phyloP scores from a whole-genome alignment of 495 filamentous ascomycete genomes.

The Tuber melanosporum region DNA sequence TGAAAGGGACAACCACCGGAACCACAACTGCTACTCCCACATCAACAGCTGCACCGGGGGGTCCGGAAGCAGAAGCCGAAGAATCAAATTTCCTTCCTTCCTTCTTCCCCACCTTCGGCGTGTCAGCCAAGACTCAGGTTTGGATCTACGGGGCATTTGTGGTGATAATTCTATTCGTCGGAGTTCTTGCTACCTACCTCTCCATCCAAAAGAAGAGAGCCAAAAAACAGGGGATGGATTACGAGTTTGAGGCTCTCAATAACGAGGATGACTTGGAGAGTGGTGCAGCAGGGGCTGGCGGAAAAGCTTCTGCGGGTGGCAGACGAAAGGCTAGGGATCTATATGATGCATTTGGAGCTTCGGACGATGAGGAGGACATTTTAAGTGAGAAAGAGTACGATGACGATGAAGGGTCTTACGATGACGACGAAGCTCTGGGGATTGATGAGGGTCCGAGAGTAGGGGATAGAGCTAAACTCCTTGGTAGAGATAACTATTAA shows the following conservation, averaged over 20 bases:
- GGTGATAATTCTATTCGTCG: constrained; percentile 79
- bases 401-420: constrained; percentile 30
- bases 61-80: constrained; percentile 18
- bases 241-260: constrained; percentile 89
- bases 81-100: constrained; percentile 66
- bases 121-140: constrained; percentile 77
- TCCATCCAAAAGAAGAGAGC: constrained; percentile 66
- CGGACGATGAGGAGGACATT: constrained; percentile 62
- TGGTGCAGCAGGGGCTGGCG: constrained; percentile 13
- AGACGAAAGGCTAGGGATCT: constrained; percentile 69
- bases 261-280: constrained; percentile 69
- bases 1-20: not conserved
- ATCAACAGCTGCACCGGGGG: not conserved
- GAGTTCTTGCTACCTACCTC: constrained; percentile 70
- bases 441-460: constrained; percentile 36
- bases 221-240: constrained; percentile 72
- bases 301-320: constrained; percentile 34
- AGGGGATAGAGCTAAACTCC: constrained; percentile 35
- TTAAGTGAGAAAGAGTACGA: constrained; percentile 52
- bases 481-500: constrained; percentile 28
- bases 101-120: constrained; percentile 92
- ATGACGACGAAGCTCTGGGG: constrained; percentile 37
- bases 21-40: not conserved
- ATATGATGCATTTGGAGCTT: constrained; percentile 87
- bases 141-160: constrained; percentile 89